Evolutionary conservation across 495 filamentous ascomycete genomes (phyloP).

Genomic region (Penicillium subrubescens): DNA sequence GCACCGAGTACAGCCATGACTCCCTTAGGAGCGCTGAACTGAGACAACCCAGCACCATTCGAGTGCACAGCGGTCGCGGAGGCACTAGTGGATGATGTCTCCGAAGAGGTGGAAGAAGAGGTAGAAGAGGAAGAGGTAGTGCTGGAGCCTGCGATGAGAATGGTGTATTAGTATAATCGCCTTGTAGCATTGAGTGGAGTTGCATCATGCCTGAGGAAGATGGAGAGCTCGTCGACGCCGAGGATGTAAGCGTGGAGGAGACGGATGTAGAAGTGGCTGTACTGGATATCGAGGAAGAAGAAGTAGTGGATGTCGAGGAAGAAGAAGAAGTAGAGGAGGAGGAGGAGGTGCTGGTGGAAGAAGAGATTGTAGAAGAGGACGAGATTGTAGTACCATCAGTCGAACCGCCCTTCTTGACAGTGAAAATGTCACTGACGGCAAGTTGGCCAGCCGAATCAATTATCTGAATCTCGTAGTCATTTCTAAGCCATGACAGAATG

Average conservation of each 20-base stretch:
- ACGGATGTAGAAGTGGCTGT: conserved; percentile 10
- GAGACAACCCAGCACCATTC: conserved; percentile 10
- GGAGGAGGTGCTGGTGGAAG: conserved; percentile 5
- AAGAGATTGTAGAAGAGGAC: conserved; percentile 8
- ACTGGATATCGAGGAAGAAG: conserved; percentile 13
- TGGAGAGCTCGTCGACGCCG: conserved; percentile 14
- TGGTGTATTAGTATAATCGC: neutral
- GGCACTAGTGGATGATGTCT: neutral
- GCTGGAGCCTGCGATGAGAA: neutral
- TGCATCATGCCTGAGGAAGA: conserved; percentile 21
- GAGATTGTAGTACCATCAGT: conserved; percentile 16
- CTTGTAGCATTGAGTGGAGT: conserved; percentile 11
- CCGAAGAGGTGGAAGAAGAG: neutral
- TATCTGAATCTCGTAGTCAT: conserved; percentile 21
- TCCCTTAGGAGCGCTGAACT: conserved; percentile 10
- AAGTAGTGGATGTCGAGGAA: conserved; percentile 10
- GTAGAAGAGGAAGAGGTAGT: neutral
- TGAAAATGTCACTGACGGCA: conserved; percentile 18
- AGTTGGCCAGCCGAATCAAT: conserved; percentile 19
- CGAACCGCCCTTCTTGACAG: conserved; percentile 18
- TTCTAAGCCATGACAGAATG: conserved; percentile 7
- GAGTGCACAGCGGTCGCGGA: neutral
- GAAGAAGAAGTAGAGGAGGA: conserved; percentile 10
- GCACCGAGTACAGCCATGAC: conserved; percentile 16
- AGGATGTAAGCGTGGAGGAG: conserved; percentile 12